A percentile compares a stretch with the other conserved stretches of the same genome.
Conservation (phyloP, 78 protist species). For the Capsaspora owczarzaki region DNA sequence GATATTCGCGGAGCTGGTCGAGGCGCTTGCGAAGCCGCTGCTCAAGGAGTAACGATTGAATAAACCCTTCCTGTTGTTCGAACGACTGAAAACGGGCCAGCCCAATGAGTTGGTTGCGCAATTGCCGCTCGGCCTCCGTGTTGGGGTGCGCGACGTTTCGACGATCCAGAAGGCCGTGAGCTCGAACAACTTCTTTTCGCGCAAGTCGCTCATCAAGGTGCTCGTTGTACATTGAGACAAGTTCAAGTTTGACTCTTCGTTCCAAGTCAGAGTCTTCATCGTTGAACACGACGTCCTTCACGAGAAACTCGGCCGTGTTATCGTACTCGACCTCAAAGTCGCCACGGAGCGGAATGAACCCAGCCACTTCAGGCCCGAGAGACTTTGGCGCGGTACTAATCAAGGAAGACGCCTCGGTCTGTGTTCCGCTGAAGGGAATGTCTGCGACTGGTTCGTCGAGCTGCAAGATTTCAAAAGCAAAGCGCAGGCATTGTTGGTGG, state of each 20-base stretch:
- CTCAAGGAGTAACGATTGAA: too few relatives aligned
- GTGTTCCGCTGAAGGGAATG: too few relatives aligned
- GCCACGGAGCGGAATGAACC: background rate
- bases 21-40: background rate
- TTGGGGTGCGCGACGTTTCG: background rate
- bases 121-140: too few relatives aligned
- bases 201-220: background rate
- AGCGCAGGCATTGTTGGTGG: too few relatives aligned
- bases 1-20: background rate
- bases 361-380: background rate
- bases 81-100: too few relatives aligned
- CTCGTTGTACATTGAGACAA: background rate
- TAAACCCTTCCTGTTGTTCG: too few relatives aligned
- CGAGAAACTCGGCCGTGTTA: background rate
- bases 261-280: background rate
- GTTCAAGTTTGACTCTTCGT: background rate
- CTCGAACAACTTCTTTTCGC: background rate
- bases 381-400: background rate
- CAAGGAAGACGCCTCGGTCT: too few relatives aligned
- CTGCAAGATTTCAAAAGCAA: too few relatives aligned
- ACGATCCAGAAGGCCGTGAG: background rate
- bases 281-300: background rate
- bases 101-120: too few relatives aligned
- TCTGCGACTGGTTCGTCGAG: background rate
- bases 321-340: constrained; percentile 2